Evolutionary conservation across 495 filamentous ascomycete genomes (phyloP), one percentile per base, ranked within the genome.

Genomic region (Penicillium turbatum): DNA sequence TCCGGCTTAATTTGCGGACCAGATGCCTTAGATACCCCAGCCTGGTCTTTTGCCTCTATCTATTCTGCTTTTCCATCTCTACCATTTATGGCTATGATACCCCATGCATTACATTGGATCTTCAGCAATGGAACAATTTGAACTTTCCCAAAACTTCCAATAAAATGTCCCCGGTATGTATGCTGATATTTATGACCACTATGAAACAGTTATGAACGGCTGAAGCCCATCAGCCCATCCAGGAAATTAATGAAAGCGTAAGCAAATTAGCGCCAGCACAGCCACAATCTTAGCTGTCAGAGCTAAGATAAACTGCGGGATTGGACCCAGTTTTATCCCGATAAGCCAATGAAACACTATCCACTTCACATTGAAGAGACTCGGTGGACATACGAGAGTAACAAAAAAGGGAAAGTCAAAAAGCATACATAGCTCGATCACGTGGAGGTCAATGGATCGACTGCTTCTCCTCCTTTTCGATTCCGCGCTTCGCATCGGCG

Each of bases 231-330:
- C n/a, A n/a, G 21, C 21, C 21, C 21, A 24, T 2, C 21, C 21
- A 24, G 21, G n/a, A 30, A 17, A 50, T 39, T 29, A 47, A 45
- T 43, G 32, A 58, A 54, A 19, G 24, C 16, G 30, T 19, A 13
- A 35, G 9, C 35, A n/a, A 39, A 29, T 49, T 51, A 51, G 48
- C 32, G 41, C 41, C 27, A 12, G 17, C 46, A 51, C 48, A 51
- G 48, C 48, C 48, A 51, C 48, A 39, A 51, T 51, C 21, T 24
- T 24, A 41, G 48, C 48, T 51, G 48, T 26, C 37, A 51, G 36
- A 41, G 48, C 48, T 37, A 51, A 51, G 37, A 40, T 51, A 51
- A 49, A 34, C 34, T 41, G 48, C 37, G 36, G 36, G 16, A 41
- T 31, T 13, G 15, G 48, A 51, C 37, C 48, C 48, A 51, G 10